Conservation (phyloP, 192 early-diverging fungal species). For the Linnemannia exigua region DNA sequence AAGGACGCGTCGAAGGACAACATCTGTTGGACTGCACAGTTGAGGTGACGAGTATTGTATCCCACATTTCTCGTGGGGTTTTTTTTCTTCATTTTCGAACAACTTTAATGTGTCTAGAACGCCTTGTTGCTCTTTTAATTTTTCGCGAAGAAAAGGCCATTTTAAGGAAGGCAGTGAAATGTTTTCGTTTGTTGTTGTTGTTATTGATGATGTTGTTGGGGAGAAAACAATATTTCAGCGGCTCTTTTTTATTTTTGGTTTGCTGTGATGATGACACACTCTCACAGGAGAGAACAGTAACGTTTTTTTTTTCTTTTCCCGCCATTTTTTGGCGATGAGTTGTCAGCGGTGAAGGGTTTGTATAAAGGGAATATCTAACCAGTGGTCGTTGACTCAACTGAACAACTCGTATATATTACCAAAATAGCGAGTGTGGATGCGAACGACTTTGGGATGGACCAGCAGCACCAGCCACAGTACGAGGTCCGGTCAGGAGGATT, state of each 20-base stretch:
- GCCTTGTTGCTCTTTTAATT: neutral
- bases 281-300: neutral
- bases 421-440: conserved; percentile 20
- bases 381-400: neutral
- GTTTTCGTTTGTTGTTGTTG: neutral
- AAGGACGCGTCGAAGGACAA: neutral
- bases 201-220: neutral
- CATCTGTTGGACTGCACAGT: no score
- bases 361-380: no score
- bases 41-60: no score
- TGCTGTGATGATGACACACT: neutral
- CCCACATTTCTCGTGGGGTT: no score
- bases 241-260: conserved; percentile 8
- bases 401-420: neutral
- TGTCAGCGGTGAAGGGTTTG: no score
- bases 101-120: no score
- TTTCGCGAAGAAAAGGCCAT: neutral
- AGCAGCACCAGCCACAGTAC: conserved; percentile 32
- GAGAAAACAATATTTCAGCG: neutral
- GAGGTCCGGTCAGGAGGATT: neutral
- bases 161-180: neutral
- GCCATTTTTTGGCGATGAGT: conserved; percentile 23
- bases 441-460: conserved; percentile 33
- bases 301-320: conserved; percentile 19
- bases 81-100: no score